Percentiles rank a stretch among this genome's conserved stretches.
phyloP scores from a whole-genome alignment of 2,329 filamentous ascomycete genomes.

The Ploettnerulaceae sp. region DNA sequence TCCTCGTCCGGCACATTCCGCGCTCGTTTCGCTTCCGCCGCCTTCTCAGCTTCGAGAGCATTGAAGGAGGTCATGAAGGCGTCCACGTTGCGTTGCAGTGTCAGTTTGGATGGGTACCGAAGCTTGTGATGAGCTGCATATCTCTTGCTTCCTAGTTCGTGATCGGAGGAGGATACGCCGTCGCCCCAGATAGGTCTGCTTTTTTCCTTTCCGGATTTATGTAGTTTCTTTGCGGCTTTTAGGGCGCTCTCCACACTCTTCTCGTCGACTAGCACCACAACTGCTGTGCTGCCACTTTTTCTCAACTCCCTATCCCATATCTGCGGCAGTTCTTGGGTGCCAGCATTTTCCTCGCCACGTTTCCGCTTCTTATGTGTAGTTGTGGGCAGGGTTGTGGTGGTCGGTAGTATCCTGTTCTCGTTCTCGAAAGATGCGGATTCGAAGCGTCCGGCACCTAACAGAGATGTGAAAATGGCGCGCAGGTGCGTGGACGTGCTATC shows the following conservation, averaged over 20 bases:
- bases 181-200: constrained; percentile 66
- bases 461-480: constrained; percentile 65
- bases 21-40: constrained; percentile 56
- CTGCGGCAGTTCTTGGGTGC: constrained; percentile 60
- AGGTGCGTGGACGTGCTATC: constrained; percentile 78
- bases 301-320: constrained; percentile 70
- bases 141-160: constrained; percentile 49
- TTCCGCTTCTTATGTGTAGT: constrained; percentile 46
- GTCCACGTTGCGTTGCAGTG: constrained; percentile 71
- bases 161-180: constrained; percentile 41
- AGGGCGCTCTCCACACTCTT: constrained; percentile 71
- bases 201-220: constrained; percentile 50
- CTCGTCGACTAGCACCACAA: constrained; percentile 79
- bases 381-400: not conserved
- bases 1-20: constrained; percentile 86
- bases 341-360: constrained; percentile 47
- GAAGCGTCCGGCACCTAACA: constrained; percentile 73
- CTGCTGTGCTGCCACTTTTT: constrained; percentile 69
- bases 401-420: constrained; percentile 39
- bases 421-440: constrained; percentile 73
- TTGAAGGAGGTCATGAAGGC: constrained; percentile 82
- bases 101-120: constrained; percentile 61
- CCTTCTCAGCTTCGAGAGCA: constrained; percentile 61
- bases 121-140: constrained; percentile 63
- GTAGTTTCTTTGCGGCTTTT: constrained; percentile 64